Conservation (phyloP, 768 basidiomycete genomes). For the Mycena galopus region DNA sequence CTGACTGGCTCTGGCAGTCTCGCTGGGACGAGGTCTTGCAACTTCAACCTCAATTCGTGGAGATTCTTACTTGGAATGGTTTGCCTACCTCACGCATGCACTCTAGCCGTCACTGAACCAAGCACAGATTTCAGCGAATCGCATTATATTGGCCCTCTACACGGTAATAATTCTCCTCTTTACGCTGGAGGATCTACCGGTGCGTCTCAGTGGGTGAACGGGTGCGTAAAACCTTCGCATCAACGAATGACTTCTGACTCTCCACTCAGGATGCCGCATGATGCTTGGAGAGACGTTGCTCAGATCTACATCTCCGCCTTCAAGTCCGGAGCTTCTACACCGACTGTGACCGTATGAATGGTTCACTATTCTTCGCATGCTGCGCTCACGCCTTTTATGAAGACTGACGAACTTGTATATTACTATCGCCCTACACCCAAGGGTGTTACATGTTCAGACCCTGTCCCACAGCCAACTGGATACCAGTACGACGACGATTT, state of each 20-base stretch:
- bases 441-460: neutral
- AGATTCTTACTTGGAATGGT: conserved; percentile 5
- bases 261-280: neutral
- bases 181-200: conserved; percentile 2
- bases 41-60: conserved; percentile 2
- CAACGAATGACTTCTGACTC: neutral
- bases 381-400: neutral
- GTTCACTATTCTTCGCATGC: neutral
- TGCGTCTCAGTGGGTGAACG: neutral
- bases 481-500: neutral
- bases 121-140: neutral
- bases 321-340: neutral
- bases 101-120: too few relatives aligned
- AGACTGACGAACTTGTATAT: conserved; percentile 2
- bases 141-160: conserved; percentile 6
- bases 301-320: conserved; percentile 1
- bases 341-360: neutral
- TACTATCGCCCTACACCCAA: neutral
- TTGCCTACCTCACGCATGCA: neutral
- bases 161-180: neutral
- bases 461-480: neutral
- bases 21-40: conserved; percentile 1
- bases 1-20: neutral
- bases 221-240: neutral
- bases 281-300: neutral